Conservation (phyloP, 1,139 yeast genomes). For the Hansenula sp. region DNA sequence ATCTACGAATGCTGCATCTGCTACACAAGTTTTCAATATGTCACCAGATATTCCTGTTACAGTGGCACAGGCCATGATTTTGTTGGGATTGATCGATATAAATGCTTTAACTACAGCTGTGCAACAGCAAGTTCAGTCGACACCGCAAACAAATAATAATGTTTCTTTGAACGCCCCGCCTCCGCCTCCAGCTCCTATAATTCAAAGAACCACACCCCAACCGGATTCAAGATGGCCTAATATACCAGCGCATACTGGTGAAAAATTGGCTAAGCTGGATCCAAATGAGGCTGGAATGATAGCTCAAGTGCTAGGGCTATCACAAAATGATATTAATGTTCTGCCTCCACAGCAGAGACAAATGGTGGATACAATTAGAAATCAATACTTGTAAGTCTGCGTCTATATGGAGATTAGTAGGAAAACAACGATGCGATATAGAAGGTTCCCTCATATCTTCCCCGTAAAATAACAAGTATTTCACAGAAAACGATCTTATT, state of each 20-base stretch:
- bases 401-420: too few relatives aligned
- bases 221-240: constrained; percentile 41
- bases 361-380: constrained; percentile 56
- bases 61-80: constrained; percentile 67
- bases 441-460: too few relatives aligned
- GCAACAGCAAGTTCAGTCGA: constrained; percentile 19
- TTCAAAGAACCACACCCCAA: constrained; percentile 6
- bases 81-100: constrained; percentile 71
- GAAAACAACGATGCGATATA: too few relatives aligned
- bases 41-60: constrained; percentile 60
- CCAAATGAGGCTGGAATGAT: constrained; percentile 61
- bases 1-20: constrained; percentile 45
- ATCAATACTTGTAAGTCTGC: constrained; percentile 47
- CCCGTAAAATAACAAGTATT: too few relatives aligned
- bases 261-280: constrained; percentile 43
- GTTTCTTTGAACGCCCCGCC: too few relatives aligned
- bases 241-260: constrained; percentile 45
- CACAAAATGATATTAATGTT: constrained; percentile 49
- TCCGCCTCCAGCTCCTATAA: constrained; percentile 19
- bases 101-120: constrained; percentile 52
- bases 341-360: constrained; percentile 59
- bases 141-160: constrained; percentile 11
- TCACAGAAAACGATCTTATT: too few relatives aligned
- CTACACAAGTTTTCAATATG: constrained; percentile 49
- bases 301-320: constrained; percentile 57